Base-by-base conservation (phyloP, 805 yeast species). In the Candida ascalaphidarum region DNA sequence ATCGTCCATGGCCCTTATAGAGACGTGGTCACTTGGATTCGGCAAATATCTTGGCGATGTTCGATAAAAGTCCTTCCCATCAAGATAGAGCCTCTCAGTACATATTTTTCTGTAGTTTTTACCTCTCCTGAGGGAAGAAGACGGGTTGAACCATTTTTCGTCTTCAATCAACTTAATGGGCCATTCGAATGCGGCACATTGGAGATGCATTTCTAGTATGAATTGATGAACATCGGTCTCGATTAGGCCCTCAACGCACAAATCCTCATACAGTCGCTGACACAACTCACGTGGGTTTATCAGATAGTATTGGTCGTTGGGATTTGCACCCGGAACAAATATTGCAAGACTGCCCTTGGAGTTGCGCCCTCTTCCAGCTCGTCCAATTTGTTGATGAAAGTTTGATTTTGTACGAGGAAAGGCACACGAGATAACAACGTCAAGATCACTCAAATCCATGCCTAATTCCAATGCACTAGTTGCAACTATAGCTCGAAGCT, bases 381-480 rank as follows among this genome's bases (percentile, higher is more conserved):
- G 68, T 21, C 99, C 99, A 60, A 92, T 80, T 47, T 92, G 98
- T 54, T 92, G 99, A 42, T 88, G 84, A 47, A 92, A 72, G 36
- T 85, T 85, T 27, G 94, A 77, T 34, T 86, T 67, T 29, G 95
- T 81, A 13, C 75, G 60, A 0, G 99, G 99, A 37, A 92, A 92
- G 0, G 97, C 97, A 45, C 94, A 84, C 58, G 86, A 75, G 2
- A 92, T 56, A 0, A 88, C 97, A 1, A 94, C 86, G 52, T 92
- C 98, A 26, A 92, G 60, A 10, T 81, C 82, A 27, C 97, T 94
- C 36, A 92, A 81, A 61, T 92, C 98, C 28, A 92, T 83, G 34
- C 99, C 99, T 26, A 92, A 67, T 47, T 92, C 99, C 32, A 92
- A 58, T 0, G 99, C 98, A 53, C 88, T 86, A 0, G 99, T 92